Evolutionary conservation across 2,329 filamentous ascomycete species (phyloP), one percentile per base, ranked within the genome.

Genomic region (Diaporthe ampelina): DNA sequence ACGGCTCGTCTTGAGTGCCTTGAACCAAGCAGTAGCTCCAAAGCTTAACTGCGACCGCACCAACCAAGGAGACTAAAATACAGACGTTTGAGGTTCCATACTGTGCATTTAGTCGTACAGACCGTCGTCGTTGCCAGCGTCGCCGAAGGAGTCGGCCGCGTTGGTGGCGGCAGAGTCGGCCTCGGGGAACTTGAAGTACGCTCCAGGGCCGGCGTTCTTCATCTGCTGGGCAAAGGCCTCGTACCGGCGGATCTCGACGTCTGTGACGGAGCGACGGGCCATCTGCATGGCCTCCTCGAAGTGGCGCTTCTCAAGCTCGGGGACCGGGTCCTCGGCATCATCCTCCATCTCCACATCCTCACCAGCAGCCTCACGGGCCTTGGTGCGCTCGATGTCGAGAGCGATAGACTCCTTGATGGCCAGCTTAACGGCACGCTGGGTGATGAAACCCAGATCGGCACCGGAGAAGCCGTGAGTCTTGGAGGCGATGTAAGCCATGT

Each of bases 381-480:
- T 98, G 82, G 90, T 89, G 79, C 94, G 94, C 86, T 97, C 94
- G 79, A 99, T 98, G 76, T 98, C 96, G 61, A 90, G 83, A 24
- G 92, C 88, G 80, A 99, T 99, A 40, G 96, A 92, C 88, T 99
- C 93, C 91, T 99, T 99, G 88, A 99, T 99, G 80, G 97, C 97
- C 81, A 98, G 93, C 92, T 99, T 99, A 89, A 98, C 97, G 71
- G 97, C 97, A 84, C 97, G 95, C 88, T 99, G 97, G 32, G 97
- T 98, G 83, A 99, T 95, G 88, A 98, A 99, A 77, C 97, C 97
- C 84, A 99, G 91, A 94, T 99, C 97, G 82, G 97, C 97, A 95
- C 97, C 97, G 73, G 97, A 98, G 91, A 98, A 99, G 77, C 97
- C 97, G 87, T 99, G 95, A 8, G 97, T 99, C 90, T 97, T 97